Evolutionary conservation across 1,284 basidiomycete genomes (phyloP).

Genomic region (Mixia osmundae): DNA sequence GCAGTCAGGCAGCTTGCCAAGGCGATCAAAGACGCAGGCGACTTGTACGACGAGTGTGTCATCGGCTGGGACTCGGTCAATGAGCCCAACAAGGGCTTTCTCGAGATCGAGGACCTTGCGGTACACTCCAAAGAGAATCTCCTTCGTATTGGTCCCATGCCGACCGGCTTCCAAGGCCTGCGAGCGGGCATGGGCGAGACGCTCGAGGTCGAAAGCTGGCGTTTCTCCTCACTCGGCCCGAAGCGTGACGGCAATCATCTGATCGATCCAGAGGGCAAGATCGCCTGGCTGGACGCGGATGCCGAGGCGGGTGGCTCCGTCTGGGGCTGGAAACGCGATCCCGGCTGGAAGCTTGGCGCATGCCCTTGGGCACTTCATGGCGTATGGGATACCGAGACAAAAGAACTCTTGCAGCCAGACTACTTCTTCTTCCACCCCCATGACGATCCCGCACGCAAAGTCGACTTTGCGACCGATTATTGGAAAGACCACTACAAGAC

Average conservation of each 20-base stretch:
- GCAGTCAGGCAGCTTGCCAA: conserved; percentile 54
- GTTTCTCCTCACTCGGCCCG: conserved; percentile 60
- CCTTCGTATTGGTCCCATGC: conserved; percentile 50
- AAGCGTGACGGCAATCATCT: conserved; percentile 46
- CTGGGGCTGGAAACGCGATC: conserved; percentile 62
- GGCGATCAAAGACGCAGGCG: conserved; percentile 44
- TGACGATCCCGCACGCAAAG: conserved; percentile 19
- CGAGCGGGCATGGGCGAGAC: conserved; percentile 64
- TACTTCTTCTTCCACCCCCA: conserved; percentile 40
- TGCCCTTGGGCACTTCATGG: conserved; percentile 80
- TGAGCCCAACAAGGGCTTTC: conserved; percentile 73
- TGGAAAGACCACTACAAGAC: conserved; percentile 53
- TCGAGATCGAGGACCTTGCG: conserved; percentile 39
- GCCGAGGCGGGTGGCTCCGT: conserved; percentile 17
- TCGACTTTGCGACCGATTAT: conserved; percentile 51
- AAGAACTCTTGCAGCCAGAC: conserved; percentile 41
- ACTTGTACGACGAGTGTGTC: conserved; percentile 59
- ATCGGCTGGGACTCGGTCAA: conserved; percentile 95
- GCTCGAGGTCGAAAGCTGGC: conserved; percentile 65
- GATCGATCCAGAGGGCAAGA: conserved; percentile 32
- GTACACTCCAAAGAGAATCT: conserved; percentile 19
- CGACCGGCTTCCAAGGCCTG: conserved; percentile 63
- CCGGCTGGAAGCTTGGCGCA: conserved; percentile 53
- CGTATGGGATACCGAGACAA: conserved; percentile 58
- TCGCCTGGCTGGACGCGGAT: conserved; percentile 13